phyloP scores from a whole-genome alignment of 805 yeast species.

The Geotrichum ghanense region DNA sequence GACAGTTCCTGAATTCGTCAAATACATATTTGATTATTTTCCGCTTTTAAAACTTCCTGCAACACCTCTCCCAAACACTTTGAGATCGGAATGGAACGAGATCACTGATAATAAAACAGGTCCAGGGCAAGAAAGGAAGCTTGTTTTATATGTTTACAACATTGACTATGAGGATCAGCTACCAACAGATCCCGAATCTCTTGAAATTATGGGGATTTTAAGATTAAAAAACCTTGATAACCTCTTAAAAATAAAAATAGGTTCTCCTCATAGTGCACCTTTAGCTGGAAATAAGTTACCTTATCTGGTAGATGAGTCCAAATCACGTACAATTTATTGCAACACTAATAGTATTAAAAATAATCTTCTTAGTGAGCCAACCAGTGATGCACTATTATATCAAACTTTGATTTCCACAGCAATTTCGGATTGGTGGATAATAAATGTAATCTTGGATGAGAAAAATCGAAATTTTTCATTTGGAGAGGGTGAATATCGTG shows the following conservation, averaged over 20 bases:
- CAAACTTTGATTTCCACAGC: background rate
- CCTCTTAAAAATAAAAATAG: background rate
- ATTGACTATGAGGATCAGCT: slow-evolving; percentile 10
- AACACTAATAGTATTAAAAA: background rate
- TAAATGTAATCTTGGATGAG: background rate
- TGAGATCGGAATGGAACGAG: background rate
- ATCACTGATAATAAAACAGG: background rate
- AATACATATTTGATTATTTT: slow-evolving; percentile 22
- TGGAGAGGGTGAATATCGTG: background rate
- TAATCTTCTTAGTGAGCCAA: background rate
- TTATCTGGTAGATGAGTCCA: background rate
- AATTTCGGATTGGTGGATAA: background rate
- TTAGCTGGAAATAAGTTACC: slow-evolving; percentile 12
- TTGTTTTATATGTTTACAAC: slow-evolving; percentile 16
- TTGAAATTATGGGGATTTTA: slow-evolving; percentile 15
- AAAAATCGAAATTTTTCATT: background rate
- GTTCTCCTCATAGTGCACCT: slow-evolving; percentile 1
- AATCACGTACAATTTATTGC: background rate
- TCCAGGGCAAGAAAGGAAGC: background rate
- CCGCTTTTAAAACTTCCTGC: slow-evolving; percentile 19
- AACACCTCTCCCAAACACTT: slow-evolving; percentile 5
- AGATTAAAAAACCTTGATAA: slow-evolving; percentile 3
- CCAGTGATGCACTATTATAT: background rate
- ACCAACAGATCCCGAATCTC: slow-evolving; percentile 23
- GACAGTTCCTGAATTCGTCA: slow-evolving; percentile 22